Base-by-base conservation (phyloP, 2,329 filamentous ascomycete genomes). In the Penicillium griseofulvum region DNA sequence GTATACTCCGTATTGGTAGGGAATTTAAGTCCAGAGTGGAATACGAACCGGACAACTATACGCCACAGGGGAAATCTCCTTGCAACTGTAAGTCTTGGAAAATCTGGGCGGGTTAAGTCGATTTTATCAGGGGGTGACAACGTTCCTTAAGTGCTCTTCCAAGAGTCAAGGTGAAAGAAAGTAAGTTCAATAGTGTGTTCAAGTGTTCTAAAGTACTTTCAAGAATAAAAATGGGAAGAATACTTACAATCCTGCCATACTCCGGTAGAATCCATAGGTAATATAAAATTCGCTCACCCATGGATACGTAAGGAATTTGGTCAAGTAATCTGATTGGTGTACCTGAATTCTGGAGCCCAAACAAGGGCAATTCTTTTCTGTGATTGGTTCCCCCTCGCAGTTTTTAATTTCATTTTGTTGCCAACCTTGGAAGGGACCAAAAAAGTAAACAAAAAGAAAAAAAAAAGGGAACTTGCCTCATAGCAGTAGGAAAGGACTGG, bases 281-380 rank as follows among this genome's bases (percentile, higher is more conserved):
- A 22, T 22, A 22, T 22, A 2, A 22, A 34, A 34, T 34, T 34
- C 24, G 54, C 55, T 34, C 24, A 56, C 55, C 63, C 57, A 60
- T 63, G 62, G 58, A 63, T 59, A 62, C 57, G 52, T 41, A 28
- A 55, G 53, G 57, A 49, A 61, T 62, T 54, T 63, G 39, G 61
- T 57, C 49, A 58, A 46, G 11, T 19, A n/a, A 33, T 31, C 2
- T 71, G 65, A 70, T 70, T 71, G 68, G 68, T 65, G 69, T 71
- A 39, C 68, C 68, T 70, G 68, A 55, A 57, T 60, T 50, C 24
- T n/a, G 55, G 53, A 43, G 42, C 49, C 26, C 46, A 36, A 28
- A 38, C 5, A 29, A 28, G 19, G 12, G 12, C 11, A 31, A 22
- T 44, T 5, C 26, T 8, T 14, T 3, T 14, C 9, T 22, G 22